A percentile compares a stretch with the other conserved stretches of the same genome.
phyloP scores from a whole-genome alignment of 2,329 filamentous ascomycete genomes.

The Raffaelea arxii region DNA sequence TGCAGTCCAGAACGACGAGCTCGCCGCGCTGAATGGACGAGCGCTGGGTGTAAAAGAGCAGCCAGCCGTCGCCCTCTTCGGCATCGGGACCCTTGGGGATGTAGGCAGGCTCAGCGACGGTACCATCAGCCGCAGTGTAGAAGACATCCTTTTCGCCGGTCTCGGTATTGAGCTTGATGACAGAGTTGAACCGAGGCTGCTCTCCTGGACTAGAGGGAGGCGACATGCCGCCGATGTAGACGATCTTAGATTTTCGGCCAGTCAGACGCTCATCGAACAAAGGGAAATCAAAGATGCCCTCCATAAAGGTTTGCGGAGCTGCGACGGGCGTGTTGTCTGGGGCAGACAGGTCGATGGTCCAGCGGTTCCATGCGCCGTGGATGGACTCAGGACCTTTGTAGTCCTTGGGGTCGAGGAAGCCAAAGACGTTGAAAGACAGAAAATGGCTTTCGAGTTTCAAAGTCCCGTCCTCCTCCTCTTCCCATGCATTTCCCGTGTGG shows the following conservation, averaged over 20 bases:
- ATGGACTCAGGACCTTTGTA: too few relatives aligned
- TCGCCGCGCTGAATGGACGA: background rate
- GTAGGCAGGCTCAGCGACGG: background rate
- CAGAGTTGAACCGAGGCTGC: background rate
- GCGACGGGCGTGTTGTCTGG: too few relatives aligned
- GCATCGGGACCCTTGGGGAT: background rate
- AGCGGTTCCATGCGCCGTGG: too few relatives aligned
- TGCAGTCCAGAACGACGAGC: background rate
- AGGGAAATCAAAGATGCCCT: background rate
- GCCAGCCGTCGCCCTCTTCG: background rate
- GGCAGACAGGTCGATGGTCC: too few relatives aligned
- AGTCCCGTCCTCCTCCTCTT: slow-evolving; percentile 19
- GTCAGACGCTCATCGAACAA: background rate
- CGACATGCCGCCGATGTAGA: background rate
- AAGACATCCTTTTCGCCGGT: background rate
- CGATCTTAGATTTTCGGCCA: background rate
- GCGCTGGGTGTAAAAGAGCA: background rate
- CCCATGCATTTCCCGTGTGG: slow-evolving; percentile 31
- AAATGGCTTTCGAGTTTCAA: too few relatives aligned
- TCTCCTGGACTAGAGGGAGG: too few relatives aligned
- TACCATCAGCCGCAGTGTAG: background rate
- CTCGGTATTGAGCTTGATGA: background rate
- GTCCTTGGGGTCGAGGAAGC: too few relatives aligned
- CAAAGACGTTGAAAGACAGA: too few relatives aligned
- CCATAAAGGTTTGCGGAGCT: background rate